Percentiles rank a stretch among this genome's conserved stretches.
Conservation (phyloP, 345 rosid genomes). For the Crucihimalaya himalaica region DNA sequence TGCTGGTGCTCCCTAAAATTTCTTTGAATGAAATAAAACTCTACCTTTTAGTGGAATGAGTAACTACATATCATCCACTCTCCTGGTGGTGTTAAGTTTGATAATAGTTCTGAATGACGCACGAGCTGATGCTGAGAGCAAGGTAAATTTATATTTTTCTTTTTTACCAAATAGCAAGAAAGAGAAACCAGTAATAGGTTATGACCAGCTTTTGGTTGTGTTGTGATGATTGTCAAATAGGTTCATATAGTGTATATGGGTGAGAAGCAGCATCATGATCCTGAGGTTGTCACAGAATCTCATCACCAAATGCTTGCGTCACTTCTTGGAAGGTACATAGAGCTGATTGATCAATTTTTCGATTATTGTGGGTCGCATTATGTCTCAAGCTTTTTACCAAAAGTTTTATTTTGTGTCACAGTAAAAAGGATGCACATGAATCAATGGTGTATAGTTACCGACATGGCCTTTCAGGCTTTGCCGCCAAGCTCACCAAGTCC, state of each 20-base stretch:
- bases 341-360: not conserved
- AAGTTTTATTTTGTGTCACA: slow-evolving; percentile 15
- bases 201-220: not conserved
- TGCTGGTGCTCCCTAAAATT: not conserved
- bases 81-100: slow-evolving; percentile 16
- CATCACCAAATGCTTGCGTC: slow-evolving; percentile 40
- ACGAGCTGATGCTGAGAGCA: not conserved
- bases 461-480: slow-evolving; percentile 53
- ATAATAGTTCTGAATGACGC: not conserved
- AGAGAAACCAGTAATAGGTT: not conserved
- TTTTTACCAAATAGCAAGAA: not conserved
- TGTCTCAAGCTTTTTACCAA: not conserved
- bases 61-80: not conserved
- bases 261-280: slow-evolving; percentile 42
- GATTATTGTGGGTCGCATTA: not conserved
- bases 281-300: slow-evolving; percentile 26
- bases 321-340: slow-evolving; percentile 37
- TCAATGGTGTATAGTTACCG: slow-evolving; percentile 54
- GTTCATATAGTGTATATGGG: slow-evolving; percentile 44
- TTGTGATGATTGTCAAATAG: slow-evolving; percentile 7
- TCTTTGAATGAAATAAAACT: not conserved
- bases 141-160: not conserved
- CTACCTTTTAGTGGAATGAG: not conserved
- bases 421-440: slow-evolving; percentile 43
- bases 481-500: slow-evolving; percentile 49